Evolutionary conservation across 139 green algal species (phyloP).

Genomic region (Gonium pectorale): DNA sequence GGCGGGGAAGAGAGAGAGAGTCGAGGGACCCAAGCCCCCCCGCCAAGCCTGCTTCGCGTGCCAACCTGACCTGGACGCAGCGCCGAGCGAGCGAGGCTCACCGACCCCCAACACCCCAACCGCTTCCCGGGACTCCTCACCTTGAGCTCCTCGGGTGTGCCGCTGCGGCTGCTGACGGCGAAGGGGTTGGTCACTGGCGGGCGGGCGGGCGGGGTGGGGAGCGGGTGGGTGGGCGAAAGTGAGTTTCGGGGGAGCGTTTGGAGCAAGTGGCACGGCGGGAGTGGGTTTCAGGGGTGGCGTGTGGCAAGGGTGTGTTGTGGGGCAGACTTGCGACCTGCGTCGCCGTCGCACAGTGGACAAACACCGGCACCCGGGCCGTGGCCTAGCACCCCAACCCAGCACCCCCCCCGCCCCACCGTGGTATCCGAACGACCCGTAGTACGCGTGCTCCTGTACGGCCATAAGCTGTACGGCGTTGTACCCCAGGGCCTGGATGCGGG

Average conservation of each 20-base stretch:
- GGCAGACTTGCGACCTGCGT: too few relatives aligned
- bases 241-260: too few relatives aligned
- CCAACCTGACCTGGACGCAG: too few relatives aligned
- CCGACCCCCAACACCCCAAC: too few relatives aligned
- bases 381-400: neutral
- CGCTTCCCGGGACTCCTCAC: neutral
- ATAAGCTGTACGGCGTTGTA: constrained; percentile 96
- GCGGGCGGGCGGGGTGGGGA: neutral
- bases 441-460: constrained; percentile 92
- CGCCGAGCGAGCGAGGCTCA: too few relatives aligned
- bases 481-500: constrained; percentile 80
- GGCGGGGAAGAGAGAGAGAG: neutral
- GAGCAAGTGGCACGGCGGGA: too few relatives aligned
- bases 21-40: too few relatives aligned
- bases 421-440: constrained; percentile 96
- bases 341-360: too few relatives aligned
- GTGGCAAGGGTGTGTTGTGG: too few relatives aligned
- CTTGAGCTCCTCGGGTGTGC: constrained; percentile 95
- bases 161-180: constrained; percentile 79
- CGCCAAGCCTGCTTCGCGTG: too few relatives aligned
- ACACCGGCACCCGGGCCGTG: neutral
- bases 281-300: too few relatives aligned
- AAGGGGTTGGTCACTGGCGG: constrained; percentile 94
- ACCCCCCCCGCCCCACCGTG: constrained; percentile 62
- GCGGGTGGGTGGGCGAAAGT: too few relatives aligned